A percentile compares a stretch with the other conserved stretches of the same genome.
Conservation (phyloP, 2,329 filamentous ascomycete genomes). For the Venturia asperata region DNA sequence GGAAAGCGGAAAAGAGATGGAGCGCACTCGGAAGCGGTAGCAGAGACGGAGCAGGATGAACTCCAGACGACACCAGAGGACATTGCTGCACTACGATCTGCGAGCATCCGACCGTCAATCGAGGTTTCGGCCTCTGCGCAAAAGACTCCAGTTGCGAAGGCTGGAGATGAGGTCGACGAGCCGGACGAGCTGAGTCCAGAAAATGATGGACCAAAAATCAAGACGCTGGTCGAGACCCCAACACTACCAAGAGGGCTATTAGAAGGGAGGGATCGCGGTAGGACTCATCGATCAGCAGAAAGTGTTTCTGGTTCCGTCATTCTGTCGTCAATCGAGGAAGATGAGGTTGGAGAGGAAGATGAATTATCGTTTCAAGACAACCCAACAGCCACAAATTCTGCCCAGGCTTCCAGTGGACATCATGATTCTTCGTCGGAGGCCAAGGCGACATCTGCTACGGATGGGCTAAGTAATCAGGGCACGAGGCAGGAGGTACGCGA, state of each 20-base stretch:
- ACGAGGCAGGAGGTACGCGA: conserved; percentile 13
- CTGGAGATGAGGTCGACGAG: background rate
- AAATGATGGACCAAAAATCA: background rate
- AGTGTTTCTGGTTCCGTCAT: background rate
- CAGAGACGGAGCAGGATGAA: conserved; percentile 16
- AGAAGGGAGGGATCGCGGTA: background rate
- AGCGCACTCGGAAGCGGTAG: background rate
- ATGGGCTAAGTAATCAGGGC: conserved; percentile 5
- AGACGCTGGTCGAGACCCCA: background rate
- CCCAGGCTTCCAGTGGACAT: background rate
- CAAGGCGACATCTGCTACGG: background rate
- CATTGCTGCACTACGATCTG: background rate
- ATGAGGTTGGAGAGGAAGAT: background rate
- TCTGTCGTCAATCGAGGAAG: conserved; percentile 8
- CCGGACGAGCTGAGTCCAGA: conserved; percentile 18
- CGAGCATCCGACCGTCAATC: background rate
- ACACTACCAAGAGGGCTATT: background rate
- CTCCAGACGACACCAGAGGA: conserved; percentile 2
- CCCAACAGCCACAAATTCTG: background rate
- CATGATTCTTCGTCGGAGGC: background rate
- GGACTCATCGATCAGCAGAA: background rate
- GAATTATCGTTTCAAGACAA: background rate
- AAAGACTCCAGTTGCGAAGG: background rate
- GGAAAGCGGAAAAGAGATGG: conserved; percentile 2
- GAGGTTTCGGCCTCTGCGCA: conserved; percentile 6